phyloP scores from a whole-genome alignment of 2,329 filamentous ascomycete species.

The Diaporthe sp. region DNA sequence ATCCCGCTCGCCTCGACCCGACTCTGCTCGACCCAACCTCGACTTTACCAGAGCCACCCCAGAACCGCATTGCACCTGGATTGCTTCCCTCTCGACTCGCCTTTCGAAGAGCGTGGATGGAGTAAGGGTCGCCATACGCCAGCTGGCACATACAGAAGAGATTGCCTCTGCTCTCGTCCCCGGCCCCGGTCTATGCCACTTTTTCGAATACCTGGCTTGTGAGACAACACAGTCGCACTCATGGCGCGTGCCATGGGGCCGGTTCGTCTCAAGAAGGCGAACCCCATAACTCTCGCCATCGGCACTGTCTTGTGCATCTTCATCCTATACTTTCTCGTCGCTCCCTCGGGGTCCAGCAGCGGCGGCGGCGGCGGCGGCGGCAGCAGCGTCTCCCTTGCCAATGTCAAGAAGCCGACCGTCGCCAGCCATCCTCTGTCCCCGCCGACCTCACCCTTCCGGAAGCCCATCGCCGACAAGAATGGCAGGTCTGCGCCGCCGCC shows the following conservation, averaged over 20 bases:
- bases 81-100: not conserved
- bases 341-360: slow-evolving; percentile 62
- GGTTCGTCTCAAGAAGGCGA: slow-evolving; percentile 83
- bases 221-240: slow-evolving; percentile 44
- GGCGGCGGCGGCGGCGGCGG: slow-evolving; percentile 58
- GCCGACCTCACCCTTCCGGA: slow-evolving; percentile 80
- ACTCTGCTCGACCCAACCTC: not conserved
- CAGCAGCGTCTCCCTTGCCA: slow-evolving; percentile 61
- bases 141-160: slow-evolving; percentile 37
- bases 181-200: slow-evolving; percentile 27
- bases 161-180: slow-evolving; percentile 21
- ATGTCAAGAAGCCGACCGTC: slow-evolving; percentile 58
- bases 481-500: slow-evolving; percentile 78
- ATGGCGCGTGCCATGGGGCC: slow-evolving; percentile 73
- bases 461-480: slow-evolving; percentile 67
- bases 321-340: slow-evolving; percentile 75
- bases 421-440: slow-evolving; percentile 80
- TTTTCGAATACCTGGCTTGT: slow-evolving; percentile 10
- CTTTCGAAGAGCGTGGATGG: slow-evolving; percentile 38
- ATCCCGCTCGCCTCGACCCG: not conserved
- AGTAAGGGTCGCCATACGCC: slow-evolving; percentile 35
- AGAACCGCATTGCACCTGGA: not conserved
- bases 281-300: slow-evolving; percentile 80
- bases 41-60: not conserved
- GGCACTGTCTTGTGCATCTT: slow-evolving; percentile 80